Evolutionary conservation across 352 stramenopile genomes (phyloP), one percentile per base, ranked within the genome.

Genomic region (Hyaloperonospora arabidopsidis): DNA sequence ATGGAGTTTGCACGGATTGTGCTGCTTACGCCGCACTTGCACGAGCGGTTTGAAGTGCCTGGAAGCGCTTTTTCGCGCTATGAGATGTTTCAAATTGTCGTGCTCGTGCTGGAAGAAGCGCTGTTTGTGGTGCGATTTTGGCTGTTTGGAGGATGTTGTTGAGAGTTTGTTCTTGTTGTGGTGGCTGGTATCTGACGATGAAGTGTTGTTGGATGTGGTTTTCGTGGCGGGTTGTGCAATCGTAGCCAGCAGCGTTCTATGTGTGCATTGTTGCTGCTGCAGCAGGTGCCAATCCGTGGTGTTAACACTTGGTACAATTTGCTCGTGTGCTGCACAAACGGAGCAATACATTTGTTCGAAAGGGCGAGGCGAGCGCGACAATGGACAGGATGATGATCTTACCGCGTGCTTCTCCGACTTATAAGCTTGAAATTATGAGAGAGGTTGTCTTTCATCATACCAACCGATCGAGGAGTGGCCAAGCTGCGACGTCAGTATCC

Each of bases 1-100:
- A 85, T 87, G 63, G 77, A 87, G 54, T 84, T 86, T 36, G 68
- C 72, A 52, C 74, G 76, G 17, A 87, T 86, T 53, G 54, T 86
- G 1, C 68, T 93, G 60, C 66, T 89, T 2, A 75, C 68, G 12
- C 74, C 78, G 40, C 69, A 84, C 57, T 46, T 86, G 19, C 84
- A 87, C 29, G 75, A 77, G 46, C 70, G 77, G 22, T 87, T 73
- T 44, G 68, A 65, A 32, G 68, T 79, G 41, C 77, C 80, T 13
- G 59, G 68, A 10, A 73, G 84, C 50, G 57, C 70, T 14, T 86
- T 89, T 48, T 74, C 73, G 2, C 56, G 57, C 57, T 93, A 93
- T 49, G 74, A 90, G 46, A 74, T 76, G 54, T 84, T 90, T 51
- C 82, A 93, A 65, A 63, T 90, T n/a, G 54, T 34, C 0, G 67